Conservation (phyloP, 2,329 filamentous ascomycete genomes). For the Pseudogymnoascus sp. region DNA sequence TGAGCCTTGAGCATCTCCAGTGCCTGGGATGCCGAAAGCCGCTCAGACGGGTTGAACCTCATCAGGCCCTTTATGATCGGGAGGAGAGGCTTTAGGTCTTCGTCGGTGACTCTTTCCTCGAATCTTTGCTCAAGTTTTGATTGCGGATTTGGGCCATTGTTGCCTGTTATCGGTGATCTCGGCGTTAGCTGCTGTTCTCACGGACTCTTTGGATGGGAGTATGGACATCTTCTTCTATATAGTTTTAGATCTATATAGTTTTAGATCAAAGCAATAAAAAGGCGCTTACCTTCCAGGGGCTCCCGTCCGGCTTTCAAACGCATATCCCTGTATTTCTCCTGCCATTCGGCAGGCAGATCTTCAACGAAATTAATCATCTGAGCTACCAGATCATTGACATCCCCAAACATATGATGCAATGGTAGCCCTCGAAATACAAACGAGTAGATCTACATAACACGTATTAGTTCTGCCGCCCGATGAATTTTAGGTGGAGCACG, state of each 20-base stretch:
- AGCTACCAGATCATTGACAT: conserved; percentile 4
- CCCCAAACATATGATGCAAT: conserved; percentile 7
- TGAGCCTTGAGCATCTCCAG: neutral
- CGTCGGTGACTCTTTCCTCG: neutral
- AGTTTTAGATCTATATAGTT: conserved; percentile 8
- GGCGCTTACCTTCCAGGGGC: neutral
- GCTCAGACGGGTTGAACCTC: neutral
- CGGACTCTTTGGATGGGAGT: neutral
- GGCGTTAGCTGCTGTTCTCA: neutral
- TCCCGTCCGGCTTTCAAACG: neutral
- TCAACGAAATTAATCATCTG: conserved; percentile 16
- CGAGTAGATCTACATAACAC: conserved; percentile 15
- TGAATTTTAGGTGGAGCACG: neutral
- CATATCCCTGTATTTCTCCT: conserved; percentile 11
- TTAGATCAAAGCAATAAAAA: neutral
- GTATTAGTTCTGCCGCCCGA: neutral
- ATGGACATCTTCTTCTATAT: neutral
- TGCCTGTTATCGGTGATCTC: neutral
- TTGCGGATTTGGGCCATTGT: neutral
- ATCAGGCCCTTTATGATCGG: neutral
- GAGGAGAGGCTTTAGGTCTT: conserved; percentile 1
- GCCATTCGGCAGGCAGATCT: conserved; percentile 14
- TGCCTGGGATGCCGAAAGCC: neutral
- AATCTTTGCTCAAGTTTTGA: conserved; percentile 11
- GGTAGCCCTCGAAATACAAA: conserved; percentile 10